Percentiles rank a stretch among this genome's conserved stretches.
Conservation (phyloP, 805 yeast genomes). For the Wickerhamia fluorescens region DNA sequence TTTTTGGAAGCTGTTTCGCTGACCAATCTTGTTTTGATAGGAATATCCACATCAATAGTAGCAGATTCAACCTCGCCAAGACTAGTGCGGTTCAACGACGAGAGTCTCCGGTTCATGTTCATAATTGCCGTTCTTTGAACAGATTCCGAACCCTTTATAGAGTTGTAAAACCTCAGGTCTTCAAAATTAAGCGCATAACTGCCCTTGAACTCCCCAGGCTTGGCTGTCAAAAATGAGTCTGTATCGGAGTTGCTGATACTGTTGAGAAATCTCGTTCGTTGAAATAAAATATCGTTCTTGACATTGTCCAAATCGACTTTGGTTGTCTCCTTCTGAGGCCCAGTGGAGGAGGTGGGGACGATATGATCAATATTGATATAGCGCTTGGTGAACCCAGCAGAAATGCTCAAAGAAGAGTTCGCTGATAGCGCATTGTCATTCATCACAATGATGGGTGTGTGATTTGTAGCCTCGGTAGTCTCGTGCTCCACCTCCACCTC, state of each 20-base stretch:
- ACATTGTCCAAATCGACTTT: constrained; percentile 24
- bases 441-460: constrained; percentile 25
- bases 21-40: constrained; percentile 22
- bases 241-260: constrained; percentile 11
- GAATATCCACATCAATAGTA: constrained; percentile 23
- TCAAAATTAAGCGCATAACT: constrained; percentile 36
- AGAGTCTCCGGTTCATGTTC: constrained; percentile 30
- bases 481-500: constrained; percentile 33
- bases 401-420: constrained; percentile 23
- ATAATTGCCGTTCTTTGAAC: constrained; percentile 23
- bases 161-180: constrained; percentile 32
- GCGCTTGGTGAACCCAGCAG: constrained; percentile 29
- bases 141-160: constrained; percentile 25
- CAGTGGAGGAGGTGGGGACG: constrained; percentile 1
- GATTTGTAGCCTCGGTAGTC: constrained; percentile 23
- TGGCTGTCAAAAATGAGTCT: constrained; percentile 20
- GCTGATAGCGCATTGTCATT: constrained; percentile 29
- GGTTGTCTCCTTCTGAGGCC: constrained; percentile 6
- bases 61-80: constrained; percentile 24
- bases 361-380: constrained; percentile 15
- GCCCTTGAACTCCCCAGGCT: constrained; percentile 36
- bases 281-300: constrained; percentile 18
- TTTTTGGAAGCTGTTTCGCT: constrained; percentile 27
- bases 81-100: constrained; percentile 21
- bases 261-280: constrained; percentile 6